Percentiles rank a stretch among this genome's conserved stretches.
These are phyloP conservation scores for Tolypocladium album DNA, from an alignment of 2,329 filamentous ascomycete genomes.

Conservation along the genomic window DNA sequence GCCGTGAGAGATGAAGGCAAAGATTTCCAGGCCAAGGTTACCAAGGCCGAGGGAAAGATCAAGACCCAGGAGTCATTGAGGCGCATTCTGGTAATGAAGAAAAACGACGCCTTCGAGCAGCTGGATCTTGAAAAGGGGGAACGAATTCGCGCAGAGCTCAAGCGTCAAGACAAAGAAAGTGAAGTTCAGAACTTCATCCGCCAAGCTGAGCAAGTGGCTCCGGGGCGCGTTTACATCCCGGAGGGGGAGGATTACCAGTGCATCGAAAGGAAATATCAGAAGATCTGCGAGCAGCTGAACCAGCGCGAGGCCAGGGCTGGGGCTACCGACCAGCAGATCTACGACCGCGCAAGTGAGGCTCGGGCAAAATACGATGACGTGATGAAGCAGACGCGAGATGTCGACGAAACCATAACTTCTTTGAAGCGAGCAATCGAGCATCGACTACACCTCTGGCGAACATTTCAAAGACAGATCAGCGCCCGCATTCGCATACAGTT, in stretches of 20 bases:
- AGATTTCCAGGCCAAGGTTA: conserved; percentile 34
- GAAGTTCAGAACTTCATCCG: conserved; percentile 42
- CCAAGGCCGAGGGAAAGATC: conserved; percentile 45
- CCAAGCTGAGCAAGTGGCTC: conserved; percentile 42
- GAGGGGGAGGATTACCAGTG: conserved; percentile 51
- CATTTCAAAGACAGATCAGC: conserved; percentile 77
- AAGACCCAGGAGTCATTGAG: conserved; percentile 36
- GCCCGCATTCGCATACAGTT: conserved; percentile 80
- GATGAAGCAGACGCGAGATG: conserved; percentile 27
- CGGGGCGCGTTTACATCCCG: conserved; percentile 49
- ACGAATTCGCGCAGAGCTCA: conserved; percentile 32
- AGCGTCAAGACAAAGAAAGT: conserved; percentile 33
- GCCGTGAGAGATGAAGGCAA: conserved; percentile 21
- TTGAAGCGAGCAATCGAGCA: conserved; percentile 52
- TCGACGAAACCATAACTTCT: conserved; percentile 27
- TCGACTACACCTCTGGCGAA: conserved; percentile 65
- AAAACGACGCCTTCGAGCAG: conserved; percentile 47
- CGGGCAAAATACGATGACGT: conserved; percentile 31
- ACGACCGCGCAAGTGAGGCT: conserved; percentile 32
- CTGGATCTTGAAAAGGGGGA: conserved; percentile 37
- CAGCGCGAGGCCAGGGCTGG: conserved; percentile 48
- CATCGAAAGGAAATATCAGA: conserved; percentile 42
- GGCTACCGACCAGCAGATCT: conserved; percentile 54
- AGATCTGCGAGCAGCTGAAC: conserved; percentile 47
- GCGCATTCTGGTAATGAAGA: conserved; percentile 43